phyloP scores from a whole-genome alignment of 768 basidiomycete genomes.

The Boletus vinaceobasis region DNA sequence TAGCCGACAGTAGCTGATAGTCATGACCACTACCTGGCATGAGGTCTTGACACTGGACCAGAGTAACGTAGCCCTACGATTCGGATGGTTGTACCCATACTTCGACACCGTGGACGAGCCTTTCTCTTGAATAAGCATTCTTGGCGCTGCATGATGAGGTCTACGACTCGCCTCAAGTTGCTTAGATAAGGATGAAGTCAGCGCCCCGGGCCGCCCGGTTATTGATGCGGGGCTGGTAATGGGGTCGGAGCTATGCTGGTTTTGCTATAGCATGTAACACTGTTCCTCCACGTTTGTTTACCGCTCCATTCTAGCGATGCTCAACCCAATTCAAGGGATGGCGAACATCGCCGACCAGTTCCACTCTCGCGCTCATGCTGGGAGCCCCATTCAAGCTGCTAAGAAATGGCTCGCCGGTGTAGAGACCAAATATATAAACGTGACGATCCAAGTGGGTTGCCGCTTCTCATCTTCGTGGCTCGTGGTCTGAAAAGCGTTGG shows the following conservation, averaged over 20 bases:
- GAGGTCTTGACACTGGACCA: background rate
- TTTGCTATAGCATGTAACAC: background rate
- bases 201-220: no score
- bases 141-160: no score
- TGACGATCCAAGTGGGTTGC: slow-evolving; percentile 48
- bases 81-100: no score
- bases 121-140: no score
- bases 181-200: slow-evolving; percentile 5
- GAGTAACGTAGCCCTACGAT: background rate
- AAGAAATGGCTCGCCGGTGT: slow-evolving; percentile 34
- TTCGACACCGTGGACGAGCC: no score
- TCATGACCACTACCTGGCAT: no score
- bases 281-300: background rate
- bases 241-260: background rate
- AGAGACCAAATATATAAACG: slow-evolving; percentile 49
- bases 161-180: background rate
- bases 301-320: slow-evolving; percentile 3
- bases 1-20: no score
- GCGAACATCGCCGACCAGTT: slow-evolving; percentile 12
- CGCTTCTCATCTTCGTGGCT: background rate
- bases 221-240: background rate
- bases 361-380: background rate
- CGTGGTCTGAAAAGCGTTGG: slow-evolving; percentile 1
- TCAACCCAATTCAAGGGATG: slow-evolving; percentile 10
- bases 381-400: slow-evolving; percentile 27